Base-by-base conservation (phyloP, 2,329 filamentous ascomycete genomes). In the Didymella keratinophila region DNA sequence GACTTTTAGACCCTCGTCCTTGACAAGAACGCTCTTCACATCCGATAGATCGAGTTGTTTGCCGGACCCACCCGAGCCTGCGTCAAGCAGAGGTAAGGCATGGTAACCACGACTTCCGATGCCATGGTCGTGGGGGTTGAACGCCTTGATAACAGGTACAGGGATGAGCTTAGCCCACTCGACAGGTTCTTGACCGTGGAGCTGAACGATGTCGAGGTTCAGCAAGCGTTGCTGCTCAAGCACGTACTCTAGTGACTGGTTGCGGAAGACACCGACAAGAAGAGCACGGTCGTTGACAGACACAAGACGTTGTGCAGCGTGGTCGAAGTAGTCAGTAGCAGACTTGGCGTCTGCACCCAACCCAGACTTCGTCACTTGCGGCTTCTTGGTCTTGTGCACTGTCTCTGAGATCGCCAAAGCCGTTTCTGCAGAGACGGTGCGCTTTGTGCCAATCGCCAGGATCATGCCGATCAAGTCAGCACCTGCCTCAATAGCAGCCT, bases 391-490 rank as follows among this genome's bases (percentile, higher is more conserved):
- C 53, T 78, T 79, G 71, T 92, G 93, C 3, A 99, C 86, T 2
- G 87, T 87, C 49, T 89, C 80, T 1, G 94, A 95, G 59, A 99
- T 98, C 25, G 88, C 85, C 49, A 90, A 78, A 5, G 93, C 95
- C 21, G 88, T 88, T 58, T 96, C 90, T 64, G 90, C 87, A 2
- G 87, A 85, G 18, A 98, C 91, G 68, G 86, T 91, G 52, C 96
- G 89, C 72, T 89, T 93, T 18, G 91, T 86, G 6, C 91, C 89
- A 32, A 91, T 87, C 7, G 95, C 95, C 12, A 97, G 82, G 56
- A 97, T 97, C 69, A 99, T 96, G 61, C 95, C 95, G 50, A 99
- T 87, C 65, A 97, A 82, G 77, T 99, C 93, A 30, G 95, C 95
- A 25, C 93, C 93, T 37, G 92, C 89, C 72, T 93, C 87, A 45